Base-by-base conservation (phyloP, 257 asterid genomes). In the Solanum megistacrolobum region DNA sequence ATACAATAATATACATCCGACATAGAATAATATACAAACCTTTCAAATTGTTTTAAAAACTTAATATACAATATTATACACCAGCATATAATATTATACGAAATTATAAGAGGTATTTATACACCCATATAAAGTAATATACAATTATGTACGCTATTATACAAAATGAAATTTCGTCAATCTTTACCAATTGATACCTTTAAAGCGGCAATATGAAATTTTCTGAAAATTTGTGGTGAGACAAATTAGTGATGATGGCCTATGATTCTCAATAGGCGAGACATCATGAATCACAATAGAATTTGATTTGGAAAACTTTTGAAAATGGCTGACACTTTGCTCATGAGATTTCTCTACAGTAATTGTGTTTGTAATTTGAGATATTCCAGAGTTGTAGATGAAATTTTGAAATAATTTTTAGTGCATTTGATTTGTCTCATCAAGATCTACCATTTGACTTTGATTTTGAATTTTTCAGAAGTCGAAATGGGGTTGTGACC, bases 381-480 rank as follows among this genome's bases (percentile, higher is more conserved):
- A 13, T 46, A 4, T 46, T 46, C 6, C 18, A 58, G 4, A 58
- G 1, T 58, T 58, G 66, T 41, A 41, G 5, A 20, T 20, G 25
- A 58, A 58, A 20, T 20, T 55, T 58, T 20, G 66, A 58, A 0
- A 58, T 0, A 7, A 58, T 20, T 58, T 58, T 58, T 58, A 0
- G 0, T 58, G 5, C 1, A 20, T 58, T 58, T 20, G 66, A 58
- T 3, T 58, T 0, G 12, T 58, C 25, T 20, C 25, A 7, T 58
- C 5, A 58, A 58, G 0, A 20, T 58, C 0, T 58, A 20, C 0
- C 5, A 58, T 58, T 58, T 58, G 25, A 58, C 12, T 58, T 55
- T 1, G 65, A 55, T 0, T 55, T 58, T 58, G 25, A 58, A 7
- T 20, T 58, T 58, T 7, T 0, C 9, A 52, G 2, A 58, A 20